A percentile compares a stretch with the other conserved stretches of the same genome.
Conservation (phyloP, 805 yeast genomes). For the Metschnikowia continentalis region DNA sequence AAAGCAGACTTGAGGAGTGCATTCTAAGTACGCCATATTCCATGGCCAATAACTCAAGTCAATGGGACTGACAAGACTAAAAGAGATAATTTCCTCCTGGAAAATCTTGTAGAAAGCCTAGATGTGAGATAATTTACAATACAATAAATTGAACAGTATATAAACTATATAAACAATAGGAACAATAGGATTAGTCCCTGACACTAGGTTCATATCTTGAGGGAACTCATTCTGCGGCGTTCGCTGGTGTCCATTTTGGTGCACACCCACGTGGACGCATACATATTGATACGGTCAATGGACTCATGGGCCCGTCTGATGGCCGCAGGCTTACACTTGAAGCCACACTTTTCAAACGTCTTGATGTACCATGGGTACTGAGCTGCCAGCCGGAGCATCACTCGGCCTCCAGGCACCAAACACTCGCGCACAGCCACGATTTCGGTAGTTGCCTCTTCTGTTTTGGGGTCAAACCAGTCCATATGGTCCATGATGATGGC, state of each 20-base stretch:
- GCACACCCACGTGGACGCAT: slow-evolving; percentile 85
- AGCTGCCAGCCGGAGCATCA: slow-evolving; percentile 72
- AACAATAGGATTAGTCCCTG: no score
- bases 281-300: slow-evolving; percentile 82
- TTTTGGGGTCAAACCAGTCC: slow-evolving; percentile 82
- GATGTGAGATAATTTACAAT: no score
- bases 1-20: no score
- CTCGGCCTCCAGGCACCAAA: slow-evolving; percentile 65
- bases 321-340: slow-evolving; percentile 65
- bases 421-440: slow-evolving; percentile 61
- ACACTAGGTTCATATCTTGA: slow-evolving; percentile 16
- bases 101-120: no score
- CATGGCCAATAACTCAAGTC: no score
- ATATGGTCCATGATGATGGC: slow-evolving; percentile 88
- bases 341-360: slow-evolving; percentile 65
- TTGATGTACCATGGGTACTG: slow-evolving; percentile 72
- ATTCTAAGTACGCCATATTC: no score
- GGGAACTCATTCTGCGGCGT: slow-evolving; percentile 47
- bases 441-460: slow-evolving; percentile 61
- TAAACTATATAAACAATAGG: no score
- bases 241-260: slow-evolving; percentile 39
- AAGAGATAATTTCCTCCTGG: no score
- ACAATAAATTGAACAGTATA: no score
- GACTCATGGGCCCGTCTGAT: slow-evolving; percentile 58
- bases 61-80: no score